These are phyloP conservation scores for Poronia punctata DNA, from an alignment of 495 filamentous ascomycete genomes.

Conservation along the genomic window DNA sequence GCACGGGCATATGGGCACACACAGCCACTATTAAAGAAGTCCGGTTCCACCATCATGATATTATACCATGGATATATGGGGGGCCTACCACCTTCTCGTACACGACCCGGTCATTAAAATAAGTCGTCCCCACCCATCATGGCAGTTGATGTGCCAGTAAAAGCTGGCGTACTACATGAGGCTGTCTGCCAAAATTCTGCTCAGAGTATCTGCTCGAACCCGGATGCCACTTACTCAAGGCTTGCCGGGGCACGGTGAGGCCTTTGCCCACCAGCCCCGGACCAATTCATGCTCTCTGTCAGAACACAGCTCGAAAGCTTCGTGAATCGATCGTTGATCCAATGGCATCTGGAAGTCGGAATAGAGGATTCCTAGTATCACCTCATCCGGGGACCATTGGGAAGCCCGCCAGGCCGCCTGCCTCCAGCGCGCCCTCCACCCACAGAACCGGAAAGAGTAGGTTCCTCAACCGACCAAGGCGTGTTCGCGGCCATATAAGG, in stretches of 20 bases:
- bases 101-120: not conserved
- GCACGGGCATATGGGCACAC: too few species aligned
- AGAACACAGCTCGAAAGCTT: not conserved
- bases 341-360: too few species aligned
- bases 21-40: too few species aligned
- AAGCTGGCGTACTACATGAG: not conserved
- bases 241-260: too few species aligned
- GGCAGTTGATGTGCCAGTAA: not conserved
- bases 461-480: slow-evolving; percentile 38
- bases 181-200: too few species aligned
- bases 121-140: not conserved
- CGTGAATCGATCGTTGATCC: not conserved
- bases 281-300: not conserved
- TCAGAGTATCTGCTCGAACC: too few species aligned
- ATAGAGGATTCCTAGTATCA: slow-evolving; percentile 16
- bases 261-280: too few species aligned
- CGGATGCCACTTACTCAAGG: too few species aligned
- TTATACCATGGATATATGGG: not conserved
- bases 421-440: slow-evolving; percentile 28
- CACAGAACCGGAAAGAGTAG: slow-evolving; percentile 30
- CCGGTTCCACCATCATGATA: too few species aligned
- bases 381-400: slow-evolving; percentile 37
- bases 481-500: slow-evolving; percentile 42
- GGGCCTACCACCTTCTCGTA: not conserved
- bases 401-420: slow-evolving; percentile 31